Evolutionary conservation across 176 grass and related monocot genomes (phyloP), one percentile per base, ranked within the genome.

Genomic region (Eleusine indica): DNA sequence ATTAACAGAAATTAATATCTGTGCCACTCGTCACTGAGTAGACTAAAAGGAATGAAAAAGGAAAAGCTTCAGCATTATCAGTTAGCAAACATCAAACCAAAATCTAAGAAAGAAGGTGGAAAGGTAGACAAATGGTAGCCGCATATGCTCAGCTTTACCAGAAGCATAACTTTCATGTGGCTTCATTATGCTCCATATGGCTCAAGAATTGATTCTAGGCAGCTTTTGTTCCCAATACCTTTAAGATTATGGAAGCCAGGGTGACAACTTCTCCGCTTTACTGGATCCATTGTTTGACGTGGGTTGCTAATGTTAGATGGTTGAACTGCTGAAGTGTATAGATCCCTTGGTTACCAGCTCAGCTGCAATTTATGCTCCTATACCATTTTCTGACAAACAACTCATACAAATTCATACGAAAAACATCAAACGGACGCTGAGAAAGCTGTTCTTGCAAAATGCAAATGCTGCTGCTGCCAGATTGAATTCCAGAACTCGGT

Each of bases 111-210:
- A 44, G 57, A 37, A 1, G 69, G 71, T 62, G 76, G 49, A 85
- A 78, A 78, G 46, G 41, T 82, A 47, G 80, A 63, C 16, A 82
- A 60, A 74, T 35, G 75, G 61, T 14, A 43, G 41, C 22, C 21
- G 68, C 77, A 83, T 86, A 74, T 86, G 84, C 79, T 4, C 42
- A 28, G 30, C 69, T 87, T 90, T 83, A 79, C 44, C 35, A 35
- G 68, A 69, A 68, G 80, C 84, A 70, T 35, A 74, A 68, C 60
- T 83, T 90, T 68, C 29, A 74, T 16, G 88, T 79, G 61, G 58
- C 69, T 29, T 54, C 74, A 83, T 79, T 79, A 80, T 87, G 68
- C 62, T 75, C 51, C 4, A 70, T 70, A 54, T 9, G 43, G 41
- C 19, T 73, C 30, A 82, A 53, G 79, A 46, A 30, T 48, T 70